Conservation (phyloP, 805 yeast genomes). For the Candida rishiriensis region DNA sequence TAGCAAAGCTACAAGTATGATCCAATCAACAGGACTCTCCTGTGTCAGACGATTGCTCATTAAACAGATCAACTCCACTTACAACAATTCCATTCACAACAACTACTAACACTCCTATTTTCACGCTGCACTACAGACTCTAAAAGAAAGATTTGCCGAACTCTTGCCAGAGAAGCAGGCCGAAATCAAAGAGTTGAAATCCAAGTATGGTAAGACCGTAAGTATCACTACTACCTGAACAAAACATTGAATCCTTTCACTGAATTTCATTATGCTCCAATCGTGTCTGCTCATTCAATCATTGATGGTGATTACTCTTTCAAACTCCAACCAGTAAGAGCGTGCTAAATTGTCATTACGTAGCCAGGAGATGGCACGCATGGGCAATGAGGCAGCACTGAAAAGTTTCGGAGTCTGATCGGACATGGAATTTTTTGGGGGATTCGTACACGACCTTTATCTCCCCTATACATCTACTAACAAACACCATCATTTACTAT, state of each 20-base stretch:
- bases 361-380: too few species aligned
- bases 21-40: too few species aligned
- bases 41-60: too few species aligned
- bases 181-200: conserved; percentile 83
- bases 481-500: background rate
- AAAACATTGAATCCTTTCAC: background rate
- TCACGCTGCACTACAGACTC: conserved; percentile 44
- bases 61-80: too few species aligned
- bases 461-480: conserved; percentile 1
- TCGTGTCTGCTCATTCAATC: too few species aligned
- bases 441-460: too few species aligned
- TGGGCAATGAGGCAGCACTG: background rate
- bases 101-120: conserved; percentile 3
- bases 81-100: too few species aligned
- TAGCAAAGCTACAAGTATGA: background rate
- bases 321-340: too few species aligned
- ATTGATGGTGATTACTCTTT: too few species aligned
- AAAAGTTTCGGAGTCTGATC: background rate
- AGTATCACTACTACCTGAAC: conserved; percentile 28
- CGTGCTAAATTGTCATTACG: too few species aligned
- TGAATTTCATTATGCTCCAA: too few species aligned
- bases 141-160: conserved; percentile 93
- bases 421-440: background rate
- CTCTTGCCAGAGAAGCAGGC: conserved; percentile 88
- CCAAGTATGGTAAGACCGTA: conserved; percentile 83